Evolutionary conservation across 1,284 basidiomycete genomes (phyloP).

Genomic region (Ceratobasidium theobromae): DNA sequence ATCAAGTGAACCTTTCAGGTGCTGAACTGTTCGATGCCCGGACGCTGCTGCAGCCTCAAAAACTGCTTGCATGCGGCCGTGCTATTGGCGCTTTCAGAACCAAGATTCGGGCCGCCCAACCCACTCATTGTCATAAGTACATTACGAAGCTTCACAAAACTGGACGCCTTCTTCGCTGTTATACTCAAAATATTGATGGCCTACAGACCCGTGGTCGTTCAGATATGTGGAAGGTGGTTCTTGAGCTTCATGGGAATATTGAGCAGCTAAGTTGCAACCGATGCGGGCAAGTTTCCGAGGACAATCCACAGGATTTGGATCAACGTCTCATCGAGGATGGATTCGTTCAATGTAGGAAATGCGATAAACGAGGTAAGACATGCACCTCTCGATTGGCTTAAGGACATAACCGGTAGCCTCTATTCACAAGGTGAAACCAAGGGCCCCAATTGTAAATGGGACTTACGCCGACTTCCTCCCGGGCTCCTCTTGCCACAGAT

Average conservation of each 20-base stretch:
- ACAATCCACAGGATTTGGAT: neutral
- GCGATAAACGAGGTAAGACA: neutral
- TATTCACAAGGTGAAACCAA: neutral
- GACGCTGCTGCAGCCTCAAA: neutral
- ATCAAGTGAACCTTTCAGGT: neutral
- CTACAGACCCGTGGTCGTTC: neutral
- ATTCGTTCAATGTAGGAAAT: neutral
- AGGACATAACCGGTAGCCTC: neutral
- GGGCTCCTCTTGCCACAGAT: neutral
- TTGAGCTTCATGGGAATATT: slow-evolving; percentile 9
- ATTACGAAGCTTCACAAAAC: neutral
- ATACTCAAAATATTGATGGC: slow-evolving; percentile 8
- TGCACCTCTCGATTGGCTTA: neutral
- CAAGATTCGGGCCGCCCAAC: neutral
- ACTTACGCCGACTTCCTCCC: neutral
- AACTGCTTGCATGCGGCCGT: neutral
- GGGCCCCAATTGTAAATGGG: neutral
- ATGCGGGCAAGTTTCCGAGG: neutral
- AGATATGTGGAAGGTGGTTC: neutral
- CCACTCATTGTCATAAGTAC: slow-evolving; percentile 2
- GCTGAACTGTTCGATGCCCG: slow-evolving; percentile 1
- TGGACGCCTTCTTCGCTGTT: slow-evolving; percentile 2
- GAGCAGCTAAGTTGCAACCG: neutral
- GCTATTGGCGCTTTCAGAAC: neutral
- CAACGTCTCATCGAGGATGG: neutral